Conservation (phyloP, 2,329 filamentous ascomycete species). For the Plenodomus lindquistii region DNA sequence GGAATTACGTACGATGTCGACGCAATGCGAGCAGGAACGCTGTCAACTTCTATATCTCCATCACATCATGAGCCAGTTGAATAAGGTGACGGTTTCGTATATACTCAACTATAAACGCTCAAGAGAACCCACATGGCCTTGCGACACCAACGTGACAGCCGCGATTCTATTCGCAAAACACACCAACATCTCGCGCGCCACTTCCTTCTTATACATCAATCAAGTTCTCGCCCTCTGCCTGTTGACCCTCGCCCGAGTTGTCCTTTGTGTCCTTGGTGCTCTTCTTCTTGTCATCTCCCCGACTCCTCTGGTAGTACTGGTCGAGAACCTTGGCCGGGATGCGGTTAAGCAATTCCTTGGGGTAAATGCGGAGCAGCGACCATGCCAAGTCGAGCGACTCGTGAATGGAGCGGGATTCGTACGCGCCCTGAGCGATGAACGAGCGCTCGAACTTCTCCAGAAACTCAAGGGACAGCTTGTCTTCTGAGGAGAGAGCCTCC, state of each 20-base stretch:
- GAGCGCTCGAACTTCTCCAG: slow-evolving; percentile 96
- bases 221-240: slow-evolving; percentile 46
- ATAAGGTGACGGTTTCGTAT: slow-evolving; percentile 15
- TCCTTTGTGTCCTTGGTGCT: slow-evolving; percentile 48
- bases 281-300: slow-evolving; percentile 46
- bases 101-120: slow-evolving; percentile 24
- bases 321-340: slow-evolving; percentile 59
- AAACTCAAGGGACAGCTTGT: slow-evolving; percentile 97
- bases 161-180: slow-evolving; percentile 1
- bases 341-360: slow-evolving; percentile 96
- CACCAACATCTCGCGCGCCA: slow-evolving; percentile 4
- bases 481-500: slow-evolving; percentile 91
- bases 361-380: slow-evolving; percentile 95
- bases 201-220: slow-evolving; percentile 40
- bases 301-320: slow-evolving; percentile 54
- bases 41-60: not conserved
- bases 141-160: slow-evolving; percentile 8
- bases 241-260: slow-evolving; percentile 41
- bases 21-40: not conserved
- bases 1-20: not conserved
- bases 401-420: slow-evolving; percentile 88
- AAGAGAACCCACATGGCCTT: slow-evolving; percentile 17
- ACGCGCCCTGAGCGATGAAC: slow-evolving; percentile 89
- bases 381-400: slow-evolving; percentile 96
- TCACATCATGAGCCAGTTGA: not conserved